phyloP scores from a whole-genome alignment of 176 grass and related monocot genomes.

The Aegilops tauschii region DNA sequence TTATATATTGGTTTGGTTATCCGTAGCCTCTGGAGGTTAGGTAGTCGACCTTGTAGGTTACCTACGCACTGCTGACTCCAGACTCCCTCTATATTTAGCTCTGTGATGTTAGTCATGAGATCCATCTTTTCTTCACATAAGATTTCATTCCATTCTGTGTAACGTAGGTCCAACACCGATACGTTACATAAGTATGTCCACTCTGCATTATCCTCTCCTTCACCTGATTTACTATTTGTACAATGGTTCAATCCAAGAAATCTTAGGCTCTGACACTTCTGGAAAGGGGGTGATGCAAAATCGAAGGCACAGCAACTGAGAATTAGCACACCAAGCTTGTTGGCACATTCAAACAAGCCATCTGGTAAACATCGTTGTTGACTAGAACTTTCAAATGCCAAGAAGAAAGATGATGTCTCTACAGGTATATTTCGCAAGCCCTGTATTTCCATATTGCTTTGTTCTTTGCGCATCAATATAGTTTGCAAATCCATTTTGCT shows the following conservation, averaged over 20 bases:
- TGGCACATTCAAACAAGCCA: background rate
- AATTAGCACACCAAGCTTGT: background rate
- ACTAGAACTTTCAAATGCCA: background rate
- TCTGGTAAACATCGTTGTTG: background rate
- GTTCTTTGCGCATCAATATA: no score
- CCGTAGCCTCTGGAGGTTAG: background rate
- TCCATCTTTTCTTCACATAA: background rate
- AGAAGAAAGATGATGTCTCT: background rate
- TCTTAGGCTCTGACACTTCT: background rate
- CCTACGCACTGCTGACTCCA: background rate
- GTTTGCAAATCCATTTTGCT: background rate
- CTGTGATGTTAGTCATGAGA: background rate
- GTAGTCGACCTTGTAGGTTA: background rate
- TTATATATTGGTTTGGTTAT: background rate
- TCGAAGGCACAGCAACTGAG: background rate
- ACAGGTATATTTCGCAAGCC: background rate
- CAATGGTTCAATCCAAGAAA: conserved; percentile 6
- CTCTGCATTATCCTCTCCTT: background rate
- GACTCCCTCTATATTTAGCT: background rate
- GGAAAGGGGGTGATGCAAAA: conserved; percentile 28
- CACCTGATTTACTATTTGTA: background rate
- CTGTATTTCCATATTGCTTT: background rate
- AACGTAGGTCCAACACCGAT: background rate
- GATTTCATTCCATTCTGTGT: conserved; percentile 5
- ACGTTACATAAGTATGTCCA: background rate